Evolutionary conservation across 345 rosid species (phyloP), one percentile per base, ranked within the genome.

Genomic region (Syzygium jambos): DNA sequence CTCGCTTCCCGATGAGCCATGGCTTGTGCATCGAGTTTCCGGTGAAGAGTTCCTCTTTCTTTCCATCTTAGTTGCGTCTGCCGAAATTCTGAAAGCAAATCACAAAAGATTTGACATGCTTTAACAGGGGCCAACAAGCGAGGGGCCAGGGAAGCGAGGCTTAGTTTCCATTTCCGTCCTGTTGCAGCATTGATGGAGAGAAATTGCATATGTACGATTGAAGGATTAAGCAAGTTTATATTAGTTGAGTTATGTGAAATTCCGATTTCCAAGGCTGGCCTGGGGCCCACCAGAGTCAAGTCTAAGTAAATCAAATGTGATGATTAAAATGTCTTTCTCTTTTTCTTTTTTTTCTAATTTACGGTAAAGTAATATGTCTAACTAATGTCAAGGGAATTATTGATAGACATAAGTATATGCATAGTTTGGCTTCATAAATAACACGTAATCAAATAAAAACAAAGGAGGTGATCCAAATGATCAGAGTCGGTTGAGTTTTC

Each of bases 1-100:
- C 29, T 9, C 0, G 0, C 13, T 5, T 11, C 63, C 63, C 0
- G 29, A 10, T 11, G 63, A 4, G 1, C 29, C 6, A 23, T 57
- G 0, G 29, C 14, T 2, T 4, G 63, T 57, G n/a, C 3, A 23
- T 25, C 63, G 1, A 2, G 1, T 57, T 57, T 25, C 5, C 6
- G 14, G 14, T 11, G 59, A 55, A 55, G 59, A 55, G 1, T 11
- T 55, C 59, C 59, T 7, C 22, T 25, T 57, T 1, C 63, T 57
- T 57, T 25, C 2, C 63, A 57, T 57, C 63, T 25, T 5, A 57
- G 63, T 15, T 25, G 63, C 15, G 29, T 57, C 14, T 57, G 6
- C 63, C 11, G 10, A 25, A 25, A 57, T 23, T 23, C 1, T 8
- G 59, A 55, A 55, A 22, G 29, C 14, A 2, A 25, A 57, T 25